Evolutionary conservation across 345 rosid genomes (phyloP).

Genomic region (Leavenworthia alabamica): DNA sequence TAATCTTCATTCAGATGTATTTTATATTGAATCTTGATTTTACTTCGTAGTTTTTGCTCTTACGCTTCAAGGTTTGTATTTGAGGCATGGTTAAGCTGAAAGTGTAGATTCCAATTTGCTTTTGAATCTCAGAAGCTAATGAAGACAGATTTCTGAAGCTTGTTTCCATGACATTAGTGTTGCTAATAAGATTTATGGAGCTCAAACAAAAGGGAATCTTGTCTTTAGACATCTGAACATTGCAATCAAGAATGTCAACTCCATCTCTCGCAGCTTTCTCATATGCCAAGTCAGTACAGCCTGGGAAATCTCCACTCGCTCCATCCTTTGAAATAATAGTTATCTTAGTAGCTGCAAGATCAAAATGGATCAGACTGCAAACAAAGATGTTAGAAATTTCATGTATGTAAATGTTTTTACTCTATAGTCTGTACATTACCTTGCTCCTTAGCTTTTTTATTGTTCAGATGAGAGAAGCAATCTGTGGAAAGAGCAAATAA

Average conservation of each 20-base stretch:
- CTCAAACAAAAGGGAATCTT: conserved; percentile 41
- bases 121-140: conserved; percentile 26
- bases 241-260: conserved; percentile 38
- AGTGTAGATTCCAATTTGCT: conserved; percentile 28
- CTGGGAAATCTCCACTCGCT: conserved; percentile 39
- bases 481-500: conserved; percentile 23
- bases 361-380: neutral
- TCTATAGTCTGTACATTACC: conserved; percentile 16
- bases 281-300: conserved; percentile 35
- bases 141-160: conserved; percentile 20
- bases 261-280: conserved; percentile 28
- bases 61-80: conserved; percentile 40
- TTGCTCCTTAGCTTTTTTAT: neutral
- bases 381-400: neutral
- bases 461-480: conserved; percentile 28
- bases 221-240: conserved; percentile 35
- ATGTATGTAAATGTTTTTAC: neutral
- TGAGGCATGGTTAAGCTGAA: conserved; percentile 40
- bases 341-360: conserved; percentile 23
- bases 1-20: neutral
- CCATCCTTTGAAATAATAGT: conserved; percentile 32
- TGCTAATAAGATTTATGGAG: conserved; percentile 35
- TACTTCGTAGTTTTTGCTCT: conserved; percentile 4
- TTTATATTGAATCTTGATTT: neutral
- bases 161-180: conserved; percentile 29